These are phyloP conservation scores for Suhomyces atakaporum DNA, from an alignment of 1,139 yeast species.

Conservation along the genomic window DNA sequence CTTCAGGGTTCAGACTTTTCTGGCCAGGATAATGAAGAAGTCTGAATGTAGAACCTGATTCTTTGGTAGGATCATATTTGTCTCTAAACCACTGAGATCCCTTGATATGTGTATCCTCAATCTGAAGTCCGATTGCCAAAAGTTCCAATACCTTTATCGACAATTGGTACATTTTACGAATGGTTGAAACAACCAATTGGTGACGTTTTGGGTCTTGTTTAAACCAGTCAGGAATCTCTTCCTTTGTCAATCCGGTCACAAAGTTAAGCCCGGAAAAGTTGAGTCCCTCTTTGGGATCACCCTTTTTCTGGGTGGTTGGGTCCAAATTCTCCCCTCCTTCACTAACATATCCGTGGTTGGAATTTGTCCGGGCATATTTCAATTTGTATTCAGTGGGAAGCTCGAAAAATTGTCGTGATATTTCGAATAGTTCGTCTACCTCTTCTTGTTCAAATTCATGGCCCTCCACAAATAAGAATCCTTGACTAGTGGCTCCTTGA, in stretches of 20 bases:
- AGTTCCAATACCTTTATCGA: constrained; percentile 46
- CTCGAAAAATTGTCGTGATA: constrained; percentile 59
- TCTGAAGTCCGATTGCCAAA: constrained; percentile 60
- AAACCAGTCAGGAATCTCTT: constrained; percentile 49
- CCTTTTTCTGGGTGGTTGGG: constrained; percentile 50
- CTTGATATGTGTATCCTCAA: constrained; percentile 43
- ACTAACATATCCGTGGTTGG: constrained; percentile 65
- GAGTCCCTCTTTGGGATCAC: constrained; percentile 65
- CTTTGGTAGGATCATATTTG: constrained; percentile 51
- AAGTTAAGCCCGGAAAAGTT: constrained; percentile 48
- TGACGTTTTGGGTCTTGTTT: constrained; percentile 31
- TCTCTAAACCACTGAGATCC: constrained; percentile 61
- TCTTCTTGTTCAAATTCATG: constrained; percentile 63
- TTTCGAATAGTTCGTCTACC: constrained; percentile 53
- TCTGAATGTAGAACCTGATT: constrained; percentile 65
- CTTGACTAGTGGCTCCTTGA: constrained; percentile 67
- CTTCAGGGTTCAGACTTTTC: constrained; percentile 50
- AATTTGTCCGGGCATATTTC: constrained; percentile 46
- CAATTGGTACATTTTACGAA: constrained; percentile 45
- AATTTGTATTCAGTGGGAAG: constrained; percentile 52
- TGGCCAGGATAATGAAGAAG: constrained; percentile 71
- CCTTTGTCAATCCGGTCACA: constrained; percentile 34
- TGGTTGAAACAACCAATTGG: constrained; percentile 32
- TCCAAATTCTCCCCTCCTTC: constrained; percentile 61
- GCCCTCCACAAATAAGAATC: constrained; percentile 73